phyloP scores from a whole-genome alignment of 345 rosid genomes.

The Sisymbrium altissimum region DNA sequence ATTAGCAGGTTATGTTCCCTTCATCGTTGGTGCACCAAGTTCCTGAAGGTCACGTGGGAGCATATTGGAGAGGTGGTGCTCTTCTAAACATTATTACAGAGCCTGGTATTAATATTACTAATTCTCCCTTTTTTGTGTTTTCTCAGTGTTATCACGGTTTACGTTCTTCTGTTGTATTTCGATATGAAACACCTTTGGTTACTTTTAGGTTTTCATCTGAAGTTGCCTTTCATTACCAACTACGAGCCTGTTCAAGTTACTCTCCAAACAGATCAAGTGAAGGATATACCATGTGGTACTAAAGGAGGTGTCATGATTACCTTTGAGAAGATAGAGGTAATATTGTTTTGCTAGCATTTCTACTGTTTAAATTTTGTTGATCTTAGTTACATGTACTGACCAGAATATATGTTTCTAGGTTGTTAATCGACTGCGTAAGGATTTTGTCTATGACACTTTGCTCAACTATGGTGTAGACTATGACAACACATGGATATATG shows the following conservation, averaged over 20 bases:
- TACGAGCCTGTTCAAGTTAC: constrained; percentile 96
- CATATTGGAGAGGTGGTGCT: constrained; percentile 95
- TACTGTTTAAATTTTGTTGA: constrained; percentile 1
- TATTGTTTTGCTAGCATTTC: background rate
- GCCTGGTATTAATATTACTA: constrained; percentile 53
- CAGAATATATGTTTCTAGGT: constrained; percentile 43
- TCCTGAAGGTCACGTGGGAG: constrained; percentile 96
- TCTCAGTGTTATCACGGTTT: background rate
- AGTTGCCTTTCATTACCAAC: constrained; percentile 76
- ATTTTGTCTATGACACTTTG: constrained; percentile 75
- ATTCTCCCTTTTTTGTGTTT: background rate
- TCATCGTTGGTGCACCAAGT: constrained; percentile 74
- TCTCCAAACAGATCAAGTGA: constrained; percentile 88
- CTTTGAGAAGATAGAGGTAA: constrained; percentile 91
- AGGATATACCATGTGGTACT: constrained; percentile 92
- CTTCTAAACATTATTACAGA: constrained; percentile 56
- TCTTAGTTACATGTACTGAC: constrained; percentile 1
- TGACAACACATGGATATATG: constrained; percentile 93
- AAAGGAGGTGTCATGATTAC: constrained; percentile 95
- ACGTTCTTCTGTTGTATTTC: background rate
- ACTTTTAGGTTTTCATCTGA: constrained; percentile 68
- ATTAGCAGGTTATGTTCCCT: constrained; percentile 55
- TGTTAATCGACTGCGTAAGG: constrained; percentile 78
- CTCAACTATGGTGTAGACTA: constrained; percentile 81
- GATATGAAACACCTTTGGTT: background rate